Base-by-base conservation (phyloP, 2,329 filamentous ascomycete genomes). In the Apiospora arundinis region DNA sequence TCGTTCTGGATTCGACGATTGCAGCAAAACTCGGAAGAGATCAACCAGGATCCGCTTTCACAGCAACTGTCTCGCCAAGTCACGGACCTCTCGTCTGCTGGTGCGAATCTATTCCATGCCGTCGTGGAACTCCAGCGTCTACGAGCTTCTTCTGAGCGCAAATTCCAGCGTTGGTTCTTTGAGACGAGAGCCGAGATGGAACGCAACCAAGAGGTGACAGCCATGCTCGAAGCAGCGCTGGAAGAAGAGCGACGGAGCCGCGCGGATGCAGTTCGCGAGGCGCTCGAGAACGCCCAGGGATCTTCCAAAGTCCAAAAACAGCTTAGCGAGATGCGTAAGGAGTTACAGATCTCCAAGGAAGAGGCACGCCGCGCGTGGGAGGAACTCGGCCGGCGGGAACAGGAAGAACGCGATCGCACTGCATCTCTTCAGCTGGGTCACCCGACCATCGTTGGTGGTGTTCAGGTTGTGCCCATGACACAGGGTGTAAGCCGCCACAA, bases 161-260 rank as follows among this genome's bases (percentile, higher is more conserved):
- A 98, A 80, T 99, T 99, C 77, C 96, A 99, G 82, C 90, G 96
- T 68, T 99, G 96, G 96, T 98, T 98, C 83, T 97, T 97, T 76
- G 96, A 99, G 80, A 97, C 95, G 9, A 89, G 95, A 69, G 89
- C 92, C 44, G 95, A 98, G 75, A 90, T 97, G 75, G 96, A 98
- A 83, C 91, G 93, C 40, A 89, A 92, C 68, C 92, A 93, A 75
- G 96, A 98, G 82, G 87, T 93, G 48, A 93, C 94, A 71, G 95
- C 91, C 3, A 90, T 95, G 79, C 84, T 97, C n/a, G 92, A 97
- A 78, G 86, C 88, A 45, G 89, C 91, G 52, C 83, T 98, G n/a
- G 88, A 92, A 63, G 87, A 91, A 49, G 95, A 98, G 81, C 89
- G 93, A 69, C 88, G 90, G 73, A 90, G 89, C 63, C 89, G 92